These are phyloP conservation scores for Phytophthora pini DNA, from an alignment of 352 stramenopile genomes.

Conservation along the genomic window DNA sequence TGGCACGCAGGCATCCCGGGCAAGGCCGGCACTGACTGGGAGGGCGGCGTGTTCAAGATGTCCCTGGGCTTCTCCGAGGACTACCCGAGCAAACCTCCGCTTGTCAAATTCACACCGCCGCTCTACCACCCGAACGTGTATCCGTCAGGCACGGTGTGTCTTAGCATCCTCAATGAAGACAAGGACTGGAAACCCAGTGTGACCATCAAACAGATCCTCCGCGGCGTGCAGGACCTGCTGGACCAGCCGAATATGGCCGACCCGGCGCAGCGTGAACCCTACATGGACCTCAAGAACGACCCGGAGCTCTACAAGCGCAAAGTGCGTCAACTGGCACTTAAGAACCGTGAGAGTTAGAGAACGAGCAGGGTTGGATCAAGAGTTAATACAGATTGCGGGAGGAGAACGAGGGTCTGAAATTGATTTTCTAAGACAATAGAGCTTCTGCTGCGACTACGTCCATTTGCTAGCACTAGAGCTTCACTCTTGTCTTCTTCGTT, in stretches of 20 bases:
- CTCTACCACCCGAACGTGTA: slow-evolving; percentile 98
- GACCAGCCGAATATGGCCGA: slow-evolving; percentile 90
- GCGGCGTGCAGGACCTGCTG: slow-evolving; percentile 95
- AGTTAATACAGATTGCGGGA: slow-evolving; percentile 16
- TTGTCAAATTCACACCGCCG: slow-evolving; percentile 98
- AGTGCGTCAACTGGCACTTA: slow-evolving; percentile 81
- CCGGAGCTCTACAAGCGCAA: slow-evolving; percentile 90
- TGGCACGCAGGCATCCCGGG: slow-evolving; percentile 97
- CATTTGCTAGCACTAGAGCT: neutral
- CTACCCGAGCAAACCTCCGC: slow-evolving; percentile 97
- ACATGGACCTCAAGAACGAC: slow-evolving; percentile 91
- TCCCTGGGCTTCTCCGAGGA: slow-evolving; percentile 97
- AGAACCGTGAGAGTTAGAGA: slow-evolving; percentile 82
- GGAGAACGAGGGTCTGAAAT: slow-evolving; percentile 10
- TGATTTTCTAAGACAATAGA: slow-evolving; percentile 14
- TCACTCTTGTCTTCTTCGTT: slow-evolving; percentile 5
- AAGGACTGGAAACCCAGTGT: slow-evolving; percentile 98
- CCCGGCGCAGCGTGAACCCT: slow-evolving; percentile 85
- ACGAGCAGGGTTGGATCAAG: neutral
- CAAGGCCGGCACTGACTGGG: slow-evolving; percentile 97
- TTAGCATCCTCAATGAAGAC: slow-evolving; percentile 99
- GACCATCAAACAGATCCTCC: slow-evolving; percentile 98
- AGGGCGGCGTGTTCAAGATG: slow-evolving; percentile 97
- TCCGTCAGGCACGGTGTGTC: slow-evolving; percentile 97
- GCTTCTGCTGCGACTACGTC: slow-evolving; percentile 1